These are phyloP conservation scores for Pichia sp. DNA, from an alignment of 1,139 yeast genomes.

Conservation along the genomic window DNA sequence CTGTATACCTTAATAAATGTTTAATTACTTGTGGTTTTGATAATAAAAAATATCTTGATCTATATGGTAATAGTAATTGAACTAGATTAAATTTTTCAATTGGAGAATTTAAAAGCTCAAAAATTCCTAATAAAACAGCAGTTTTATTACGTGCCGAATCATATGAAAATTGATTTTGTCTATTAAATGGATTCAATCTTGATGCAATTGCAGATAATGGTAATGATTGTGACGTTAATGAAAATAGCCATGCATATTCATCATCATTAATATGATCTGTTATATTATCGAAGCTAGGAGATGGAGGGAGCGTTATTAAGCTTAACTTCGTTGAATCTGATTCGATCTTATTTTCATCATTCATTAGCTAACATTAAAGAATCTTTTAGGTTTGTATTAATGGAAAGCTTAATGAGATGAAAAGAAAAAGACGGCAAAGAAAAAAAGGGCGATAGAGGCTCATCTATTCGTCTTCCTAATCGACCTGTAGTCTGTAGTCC, in stretches of 20 bases:
- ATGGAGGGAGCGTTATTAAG: constrained; percentile 1
- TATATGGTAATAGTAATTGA: constrained; percentile 5
- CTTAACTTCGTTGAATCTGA: not conserved
- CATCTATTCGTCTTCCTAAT: too few species aligned
- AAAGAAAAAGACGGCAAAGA: too few species aligned
- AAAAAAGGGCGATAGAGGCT: too few species aligned
- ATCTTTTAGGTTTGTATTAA: too few species aligned
- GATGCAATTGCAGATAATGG: constrained; percentile 6
- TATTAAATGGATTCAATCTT: not conserved
- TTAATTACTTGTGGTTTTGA: constrained; percentile 7
- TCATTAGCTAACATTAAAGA: too few species aligned
- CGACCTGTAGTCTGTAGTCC: too few species aligned
- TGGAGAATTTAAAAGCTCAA: constrained; percentile 2
- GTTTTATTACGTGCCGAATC: not conserved
- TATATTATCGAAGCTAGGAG: not conserved
- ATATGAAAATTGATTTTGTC: not conserved
- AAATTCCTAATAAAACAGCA: not conserved
- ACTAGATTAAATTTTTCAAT: constrained; percentile 7
- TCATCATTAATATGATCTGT: not conserved
- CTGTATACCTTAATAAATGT: constrained; percentile 5
- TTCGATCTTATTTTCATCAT: too few species aligned
- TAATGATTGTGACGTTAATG: constrained; percentile 1
- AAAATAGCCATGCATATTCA: constrained; percentile 1
- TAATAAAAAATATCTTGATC: constrained; percentile 5
- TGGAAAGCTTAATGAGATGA: too few species aligned